These are phyloP conservation scores for Endocalyx cinctus DNA, from an alignment of 2,329 filamentous ascomycete species.

Conservation along the genomic window DNA sequence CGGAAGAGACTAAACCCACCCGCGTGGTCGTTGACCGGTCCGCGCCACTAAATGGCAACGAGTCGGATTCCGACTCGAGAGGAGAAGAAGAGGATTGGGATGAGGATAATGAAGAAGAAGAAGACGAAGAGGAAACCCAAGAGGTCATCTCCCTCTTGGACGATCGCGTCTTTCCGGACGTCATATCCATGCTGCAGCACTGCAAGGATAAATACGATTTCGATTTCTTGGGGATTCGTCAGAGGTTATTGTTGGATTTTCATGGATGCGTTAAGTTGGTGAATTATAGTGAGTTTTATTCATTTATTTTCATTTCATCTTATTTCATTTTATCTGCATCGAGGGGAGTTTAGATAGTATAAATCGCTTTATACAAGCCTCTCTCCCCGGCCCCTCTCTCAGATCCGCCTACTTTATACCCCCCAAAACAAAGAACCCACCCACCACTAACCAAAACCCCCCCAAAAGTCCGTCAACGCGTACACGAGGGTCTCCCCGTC, in stretches of 20 bases:
- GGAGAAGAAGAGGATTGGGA: slow-evolving; percentile 46
- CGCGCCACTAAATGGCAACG: too few species aligned
- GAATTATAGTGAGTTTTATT: slow-evolving; percentile 57
- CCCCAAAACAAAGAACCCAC: neutral
- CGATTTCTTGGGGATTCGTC: slow-evolving; percentile 59
- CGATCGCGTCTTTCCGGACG: slow-evolving; percentile 59
- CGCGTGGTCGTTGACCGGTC: too few species aligned
- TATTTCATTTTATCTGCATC: neutral
- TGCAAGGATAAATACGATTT: slow-evolving; percentile 63
- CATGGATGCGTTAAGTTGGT: slow-evolving; percentile 69
- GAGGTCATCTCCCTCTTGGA: slow-evolving; percentile 65
- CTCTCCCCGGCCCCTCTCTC: neutral
- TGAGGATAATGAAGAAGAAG: slow-evolving; percentile 55
- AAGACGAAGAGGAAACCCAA: slow-evolving; percentile 47
- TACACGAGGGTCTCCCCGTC: slow-evolving; percentile 39
- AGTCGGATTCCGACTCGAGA: slow-evolving; percentile 33
- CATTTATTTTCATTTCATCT: neutral
- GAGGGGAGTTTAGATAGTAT: too few species aligned
- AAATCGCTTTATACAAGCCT: too few species aligned
- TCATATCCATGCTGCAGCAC: slow-evolving; percentile 61
- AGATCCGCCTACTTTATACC: neutral
- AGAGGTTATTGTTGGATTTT: slow-evolving; percentile 61
- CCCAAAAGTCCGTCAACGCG: slow-evolving; percentile 42
- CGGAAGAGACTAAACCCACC: too few species aligned
- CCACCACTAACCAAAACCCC: too few species aligned